These are phyloP conservation scores for Solanum boliviense DNA, from an alignment of 257 asterid species.

Conservation along the genomic window DNA sequence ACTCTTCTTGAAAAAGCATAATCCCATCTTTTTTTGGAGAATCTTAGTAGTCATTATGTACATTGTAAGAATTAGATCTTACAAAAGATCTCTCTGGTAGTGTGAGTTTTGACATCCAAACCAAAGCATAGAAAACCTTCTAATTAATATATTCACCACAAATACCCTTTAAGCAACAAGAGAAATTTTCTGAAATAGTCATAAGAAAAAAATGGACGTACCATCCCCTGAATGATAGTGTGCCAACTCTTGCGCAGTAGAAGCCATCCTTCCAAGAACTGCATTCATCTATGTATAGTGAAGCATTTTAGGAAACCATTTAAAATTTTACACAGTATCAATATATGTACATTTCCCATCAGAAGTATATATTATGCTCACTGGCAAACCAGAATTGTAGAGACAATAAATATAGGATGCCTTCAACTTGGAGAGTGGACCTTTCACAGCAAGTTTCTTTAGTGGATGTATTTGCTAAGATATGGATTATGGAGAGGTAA, in stretches of 20 bases:
- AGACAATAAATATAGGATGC: neutral
- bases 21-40: neutral
- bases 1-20: neutral
- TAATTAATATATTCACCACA: neutral
- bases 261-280: conserved; percentile 83
- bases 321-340: neutral
- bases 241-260: conserved; percentile 87
- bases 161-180: neutral
- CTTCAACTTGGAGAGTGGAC: neutral
- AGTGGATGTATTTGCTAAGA: neutral
- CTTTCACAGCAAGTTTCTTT: neutral
- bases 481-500: neutral
- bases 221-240: conserved; percentile 98
- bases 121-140: neutral
- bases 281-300: conserved; percentile 60
- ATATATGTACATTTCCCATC: neutral
- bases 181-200: neutral
- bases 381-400: neutral
- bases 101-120: neutral
- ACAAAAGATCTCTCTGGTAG: neutral
- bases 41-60: neutral
- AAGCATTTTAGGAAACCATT: conserved; percentile 2
- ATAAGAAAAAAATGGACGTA: conserved; percentile 15
- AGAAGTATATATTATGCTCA: neutral
- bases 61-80: neutral